These are phyloP conservation scores for Sabuloglossum arenarium DNA, from an alignment of 495 filamentous ascomycete genomes.

Conservation along the genomic window DNA sequence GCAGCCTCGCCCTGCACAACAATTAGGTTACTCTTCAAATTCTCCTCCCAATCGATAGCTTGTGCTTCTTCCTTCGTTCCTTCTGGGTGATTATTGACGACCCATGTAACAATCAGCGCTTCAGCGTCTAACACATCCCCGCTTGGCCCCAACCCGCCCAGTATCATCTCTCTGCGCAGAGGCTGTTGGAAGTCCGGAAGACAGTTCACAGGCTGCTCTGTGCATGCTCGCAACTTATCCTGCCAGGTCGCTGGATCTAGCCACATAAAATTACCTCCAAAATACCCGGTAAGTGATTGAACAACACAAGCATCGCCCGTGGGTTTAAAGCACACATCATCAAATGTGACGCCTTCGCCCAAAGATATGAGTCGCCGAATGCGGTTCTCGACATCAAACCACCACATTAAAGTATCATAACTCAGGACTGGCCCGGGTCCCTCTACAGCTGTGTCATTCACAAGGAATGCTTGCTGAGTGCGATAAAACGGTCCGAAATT, in stretches of 20 bases:
- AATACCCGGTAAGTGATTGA: conserved; percentile 76
- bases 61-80: conserved; percentile 41
- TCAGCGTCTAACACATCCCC: conserved; percentile 48
- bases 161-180: conserved; percentile 59
- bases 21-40: conserved; percentile 45
- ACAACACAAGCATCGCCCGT: conserved; percentile 80
- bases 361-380: conserved; percentile 47
- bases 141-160: conserved; percentile 55
- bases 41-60: conserved; percentile 79
- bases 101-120: conserved; percentile 84
- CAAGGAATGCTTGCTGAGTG: conserved; percentile 77
- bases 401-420: conserved; percentile 79
- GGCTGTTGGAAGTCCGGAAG: conserved; percentile 76
- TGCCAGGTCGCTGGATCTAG: conserved; percentile 48
- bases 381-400: conserved; percentile 73
- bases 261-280: conserved; percentile 39
- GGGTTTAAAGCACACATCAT: conserved; percentile 87
- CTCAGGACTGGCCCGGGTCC: conserved; percentile 57
- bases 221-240: conserved; percentile 43
- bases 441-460: conserved; percentile 54
- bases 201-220: conserved; percentile 55
- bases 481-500: conserved; percentile 94
- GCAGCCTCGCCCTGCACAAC: conserved; percentile 60
- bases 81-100: conserved; percentile 73
- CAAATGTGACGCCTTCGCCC: conserved; percentile 38